These are phyloP conservation scores for Atkinsonella hypoxylon DNA, from an alignment of 2,329 filamentous ascomycete genomes.

Conservation along the genomic window DNA sequence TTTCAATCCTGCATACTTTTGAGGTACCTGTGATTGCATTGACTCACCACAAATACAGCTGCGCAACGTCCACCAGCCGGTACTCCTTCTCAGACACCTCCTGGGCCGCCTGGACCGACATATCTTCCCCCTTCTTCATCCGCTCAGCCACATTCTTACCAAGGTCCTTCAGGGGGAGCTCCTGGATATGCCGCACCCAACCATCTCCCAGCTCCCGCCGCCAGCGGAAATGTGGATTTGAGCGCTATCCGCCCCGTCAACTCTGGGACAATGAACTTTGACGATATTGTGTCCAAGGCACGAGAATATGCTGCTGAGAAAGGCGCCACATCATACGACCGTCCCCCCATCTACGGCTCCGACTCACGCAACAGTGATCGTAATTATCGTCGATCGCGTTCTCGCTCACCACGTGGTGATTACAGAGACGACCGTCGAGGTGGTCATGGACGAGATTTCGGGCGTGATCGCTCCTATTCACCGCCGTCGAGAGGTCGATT, in stretches of 20 bases:
- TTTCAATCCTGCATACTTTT: no score
- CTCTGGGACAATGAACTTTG: conserved; percentile 71
- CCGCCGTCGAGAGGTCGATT: conserved; percentile 48
- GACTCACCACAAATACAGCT: conserved; percentile 17
- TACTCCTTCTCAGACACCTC: conserved; percentile 31
- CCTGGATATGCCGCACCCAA: conserved; percentile 25
- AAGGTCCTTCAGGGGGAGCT: conserved; percentile 24
- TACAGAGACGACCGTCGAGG: conserved; percentile 73
- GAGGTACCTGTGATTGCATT: not conserved
- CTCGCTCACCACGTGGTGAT: conserved; percentile 62
- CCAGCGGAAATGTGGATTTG: conserved; percentile 67
- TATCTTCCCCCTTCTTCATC: conserved; percentile 27
- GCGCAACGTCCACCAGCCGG: conserved; percentile 31
- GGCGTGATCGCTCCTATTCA: conserved; percentile 63
- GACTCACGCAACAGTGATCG: conserved; percentile 27
- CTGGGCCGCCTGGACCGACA: conserved; percentile 24
- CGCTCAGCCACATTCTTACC: conserved; percentile 22
- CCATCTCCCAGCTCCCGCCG: conserved; percentile 55
- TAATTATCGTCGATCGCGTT: conserved; percentile 54
- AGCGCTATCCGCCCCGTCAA: conserved; percentile 68
- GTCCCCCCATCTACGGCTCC: conserved; percentile 34
- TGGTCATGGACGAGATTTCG: conserved; percentile 31
- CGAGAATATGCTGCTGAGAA: conserved; percentile 73
- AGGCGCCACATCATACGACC: conserved; percentile 53
- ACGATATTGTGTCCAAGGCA: conserved; percentile 75